Evolutionary conservation across 441 rosid genomes (phyloP).

Genomic region (Pelargonium australe): DNA sequence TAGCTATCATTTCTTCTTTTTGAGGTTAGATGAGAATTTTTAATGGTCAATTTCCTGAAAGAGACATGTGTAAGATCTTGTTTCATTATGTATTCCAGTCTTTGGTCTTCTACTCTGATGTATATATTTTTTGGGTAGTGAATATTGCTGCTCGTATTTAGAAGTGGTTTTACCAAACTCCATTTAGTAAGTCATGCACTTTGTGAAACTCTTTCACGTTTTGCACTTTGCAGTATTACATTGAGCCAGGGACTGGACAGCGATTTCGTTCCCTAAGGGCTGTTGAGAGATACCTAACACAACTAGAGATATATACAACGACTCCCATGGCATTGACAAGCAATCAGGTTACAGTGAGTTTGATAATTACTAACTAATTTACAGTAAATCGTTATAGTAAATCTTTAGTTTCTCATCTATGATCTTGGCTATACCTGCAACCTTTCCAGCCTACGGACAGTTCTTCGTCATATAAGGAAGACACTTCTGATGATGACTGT

Average conservation of each 20-base stretch:
- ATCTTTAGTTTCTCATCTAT: not conserved
- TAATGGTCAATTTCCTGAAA: not conserved
- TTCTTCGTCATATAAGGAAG: slow-evolving; percentile 14
- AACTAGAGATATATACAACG: slow-evolving; percentile 18
- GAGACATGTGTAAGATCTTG: not conserved
- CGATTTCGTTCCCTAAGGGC: slow-evolving; percentile 42
- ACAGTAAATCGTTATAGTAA: not conserved
- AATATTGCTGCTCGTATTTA: not conserved
- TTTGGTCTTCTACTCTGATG: not conserved
- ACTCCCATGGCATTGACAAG: slow-evolving; percentile 15
- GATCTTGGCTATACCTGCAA: slow-evolving; percentile 7
- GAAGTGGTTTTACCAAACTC: slow-evolving; percentile 9
- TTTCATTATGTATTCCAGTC: not conserved
- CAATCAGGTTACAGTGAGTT: slow-evolving; percentile 16
- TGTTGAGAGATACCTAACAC: slow-evolving; percentile 39
- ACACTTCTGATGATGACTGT: slow-evolving; percentile 9
- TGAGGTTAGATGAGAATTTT: not conserved
- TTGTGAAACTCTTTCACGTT: slow-evolving; percentile 6
- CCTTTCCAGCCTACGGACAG: slow-evolving; percentile 11
- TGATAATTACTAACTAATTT: slow-evolving; percentile 1
- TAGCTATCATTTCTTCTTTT: not conserved
- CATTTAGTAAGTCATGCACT: slow-evolving; percentile 10
- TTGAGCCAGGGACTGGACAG: slow-evolving; percentile 46
- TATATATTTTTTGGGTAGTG: not conserved
- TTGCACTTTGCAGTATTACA: slow-evolving; percentile 34